Conservation (phyloP, 2,329 filamentous ascomycete genomes). For the Pyrenophora teres region DNA sequence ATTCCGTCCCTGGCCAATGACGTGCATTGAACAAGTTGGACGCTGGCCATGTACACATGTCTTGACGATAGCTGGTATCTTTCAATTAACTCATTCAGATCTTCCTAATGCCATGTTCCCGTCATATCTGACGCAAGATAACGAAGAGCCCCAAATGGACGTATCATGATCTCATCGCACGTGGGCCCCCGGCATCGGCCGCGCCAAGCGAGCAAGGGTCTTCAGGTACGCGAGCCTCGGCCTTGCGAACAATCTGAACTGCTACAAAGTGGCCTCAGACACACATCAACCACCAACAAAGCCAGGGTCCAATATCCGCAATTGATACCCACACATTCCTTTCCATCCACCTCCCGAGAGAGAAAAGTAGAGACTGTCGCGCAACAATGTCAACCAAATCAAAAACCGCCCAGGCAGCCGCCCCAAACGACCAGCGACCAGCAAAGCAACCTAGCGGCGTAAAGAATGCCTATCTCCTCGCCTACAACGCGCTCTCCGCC, state of each 20-base stretch:
- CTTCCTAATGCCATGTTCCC: too few relatives aligned
- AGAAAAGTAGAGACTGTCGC: neutral
- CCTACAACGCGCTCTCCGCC: slow-evolving; percentile 82
- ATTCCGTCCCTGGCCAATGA: too few relatives aligned
- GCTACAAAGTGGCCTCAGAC: slow-evolving; percentile 1
- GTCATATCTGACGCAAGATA: too few relatives aligned
- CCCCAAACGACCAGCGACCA: slow-evolving; percentile 9
- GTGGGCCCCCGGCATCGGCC: slow-evolving; percentile 5
- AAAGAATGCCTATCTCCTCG: slow-evolving; percentile 68
- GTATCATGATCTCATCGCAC: slow-evolving; percentile 24
- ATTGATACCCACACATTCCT: neutral
- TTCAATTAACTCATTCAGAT: too few relatives aligned
- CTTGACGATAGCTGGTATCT: too few relatives aligned
- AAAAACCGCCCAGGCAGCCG: neutral
- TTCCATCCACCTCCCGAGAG: too few relatives aligned
- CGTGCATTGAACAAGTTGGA: too few relatives aligned
- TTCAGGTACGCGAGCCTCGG: slow-evolving; percentile 13
- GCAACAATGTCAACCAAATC: slow-evolving; percentile 8
- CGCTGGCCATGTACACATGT: too few relatives aligned
- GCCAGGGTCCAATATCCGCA: neutral
- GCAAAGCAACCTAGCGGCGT: slow-evolving; percentile 5
- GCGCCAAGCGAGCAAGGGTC: slow-evolving; percentile 15
- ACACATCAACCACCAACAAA: neutral
- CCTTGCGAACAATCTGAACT: slow-evolving; percentile 7
- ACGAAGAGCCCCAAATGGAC: neutral